phyloP scores from a whole-genome alignment of 148 eudicot species.

The Amaranthus cruentus region DNA sequence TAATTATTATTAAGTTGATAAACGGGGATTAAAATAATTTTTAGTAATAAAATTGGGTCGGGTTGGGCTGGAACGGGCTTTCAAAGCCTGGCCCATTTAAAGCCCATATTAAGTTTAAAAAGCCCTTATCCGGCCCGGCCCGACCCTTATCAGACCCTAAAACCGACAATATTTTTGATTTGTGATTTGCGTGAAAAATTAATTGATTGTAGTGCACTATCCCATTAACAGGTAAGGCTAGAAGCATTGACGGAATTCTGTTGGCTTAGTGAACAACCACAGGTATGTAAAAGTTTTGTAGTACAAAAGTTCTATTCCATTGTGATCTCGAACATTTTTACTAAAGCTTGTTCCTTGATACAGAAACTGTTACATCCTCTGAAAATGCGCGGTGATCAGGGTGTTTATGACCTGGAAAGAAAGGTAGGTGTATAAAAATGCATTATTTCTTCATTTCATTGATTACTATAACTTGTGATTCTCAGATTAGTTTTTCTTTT shows the following conservation, averaged over 20 bases:
- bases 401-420: constrained; percentile 63
- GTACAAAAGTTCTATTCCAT: not conserved
- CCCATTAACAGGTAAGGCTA: constrained; percentile 26
- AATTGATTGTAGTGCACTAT: not conserved
- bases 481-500: not conserved
- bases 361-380: constrained; percentile 58
- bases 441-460: not conserved
- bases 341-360: constrained; percentile 11
- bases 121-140: no score
- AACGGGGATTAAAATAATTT: no score
- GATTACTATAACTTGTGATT: not conserved
- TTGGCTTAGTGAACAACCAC: constrained; percentile 34
- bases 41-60: no score
- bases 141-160: no score
- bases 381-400: constrained; percentile 71
- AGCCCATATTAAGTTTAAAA: no score
- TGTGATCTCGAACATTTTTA: not conserved
- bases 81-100: no score
- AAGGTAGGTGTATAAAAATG: constrained; percentile 35
- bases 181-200: not conserved
- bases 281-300: constrained; percentile 13
- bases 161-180: not conserved
- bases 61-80: no score
- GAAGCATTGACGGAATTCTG: constrained; percentile 30
- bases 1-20: no score